phyloP scores from a whole-genome alignment of 2,329 filamentous ascomycete genomes.

The Shiraia sp. region DNA sequence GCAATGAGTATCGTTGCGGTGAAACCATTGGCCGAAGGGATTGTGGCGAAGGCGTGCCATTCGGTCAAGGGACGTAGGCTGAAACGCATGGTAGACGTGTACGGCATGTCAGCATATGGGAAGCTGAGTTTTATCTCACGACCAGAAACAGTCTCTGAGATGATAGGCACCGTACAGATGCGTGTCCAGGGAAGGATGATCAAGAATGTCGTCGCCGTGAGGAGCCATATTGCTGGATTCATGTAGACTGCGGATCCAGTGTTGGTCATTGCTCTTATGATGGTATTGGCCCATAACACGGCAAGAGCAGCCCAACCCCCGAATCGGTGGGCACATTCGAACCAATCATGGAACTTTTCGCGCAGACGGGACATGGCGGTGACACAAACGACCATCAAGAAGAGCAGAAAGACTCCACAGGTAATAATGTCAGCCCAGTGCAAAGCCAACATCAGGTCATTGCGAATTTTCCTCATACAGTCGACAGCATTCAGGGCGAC shows the following conservation, averaged over 20 bases:
- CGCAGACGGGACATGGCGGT: slow-evolving; percentile 31
- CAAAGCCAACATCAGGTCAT: slow-evolving; percentile 13
- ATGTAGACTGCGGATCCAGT: slow-evolving; percentile 2
- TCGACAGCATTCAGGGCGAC: slow-evolving; percentile 33
- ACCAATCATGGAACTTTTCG: slow-evolving; percentile 34
- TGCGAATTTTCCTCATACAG: neutral
- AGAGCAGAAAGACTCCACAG: slow-evolving; percentile 14
- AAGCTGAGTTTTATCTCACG: slow-evolving; percentile 71
- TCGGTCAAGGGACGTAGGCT: slow-evolving; percentile 28
- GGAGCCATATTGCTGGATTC: slow-evolving; percentile 62
- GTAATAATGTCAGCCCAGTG: slow-evolving; percentile 23
- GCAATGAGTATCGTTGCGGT: slow-evolving; percentile 32
- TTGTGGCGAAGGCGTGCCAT: slow-evolving; percentile 46
- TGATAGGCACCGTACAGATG: slow-evolving; percentile 68
- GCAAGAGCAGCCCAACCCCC: slow-evolving; percentile 35
- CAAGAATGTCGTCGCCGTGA: slow-evolving; percentile 65
- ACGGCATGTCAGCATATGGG: slow-evolving; percentile 23
- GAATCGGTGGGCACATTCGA: slow-evolving; percentile 43
- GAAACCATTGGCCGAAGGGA: slow-evolving; percentile 19
- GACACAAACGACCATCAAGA: slow-evolving; percentile 29
- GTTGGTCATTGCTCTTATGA: slow-evolving; percentile 11
- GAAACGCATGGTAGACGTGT: slow-evolving; percentile 26
- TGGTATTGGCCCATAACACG: slow-evolving; percentile 31
- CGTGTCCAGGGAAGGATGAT: slow-evolving; percentile 75
- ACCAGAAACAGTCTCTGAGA: slow-evolving; percentile 67